These are phyloP conservation scores for Linnemannia exigua DNA, from an alignment of 192 early-diverging fungal species.

Conservation along the genomic window DNA sequence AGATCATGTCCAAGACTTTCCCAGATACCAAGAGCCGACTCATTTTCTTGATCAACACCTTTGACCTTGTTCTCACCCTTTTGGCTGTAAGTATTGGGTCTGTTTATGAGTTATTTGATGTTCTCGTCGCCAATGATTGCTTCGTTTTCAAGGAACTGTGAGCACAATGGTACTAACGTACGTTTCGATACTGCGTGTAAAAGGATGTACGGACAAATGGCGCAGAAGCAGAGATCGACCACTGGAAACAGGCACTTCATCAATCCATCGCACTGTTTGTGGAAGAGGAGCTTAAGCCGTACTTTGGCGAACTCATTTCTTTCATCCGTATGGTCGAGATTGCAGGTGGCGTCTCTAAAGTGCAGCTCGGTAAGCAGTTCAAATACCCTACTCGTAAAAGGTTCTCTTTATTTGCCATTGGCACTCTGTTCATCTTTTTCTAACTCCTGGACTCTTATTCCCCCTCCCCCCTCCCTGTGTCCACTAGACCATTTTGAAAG, in stretches of 20 bases:
- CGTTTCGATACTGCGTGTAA: not conserved
- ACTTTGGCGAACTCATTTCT: slow-evolving; percentile 85
- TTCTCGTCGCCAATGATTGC: not conserved
- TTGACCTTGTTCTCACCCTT: slow-evolving; percentile 88
- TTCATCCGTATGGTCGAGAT: slow-evolving; percentile 84
- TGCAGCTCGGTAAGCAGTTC: slow-evolving; percentile 60
- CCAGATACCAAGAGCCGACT: slow-evolving; percentile 75
- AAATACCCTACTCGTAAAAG: too few relatives aligned
- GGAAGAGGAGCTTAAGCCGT: slow-evolving; percentile 86
- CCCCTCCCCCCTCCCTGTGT: not conserved
- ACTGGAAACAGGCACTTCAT: slow-evolving; percentile 74
- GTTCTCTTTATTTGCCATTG: too few relatives aligned
- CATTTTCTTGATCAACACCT: slow-evolving; percentile 96
- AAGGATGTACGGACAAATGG: slow-evolving; percentile 67
- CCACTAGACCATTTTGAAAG: slow-evolving; percentile 70
- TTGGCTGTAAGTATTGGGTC: slow-evolving; percentile 70
- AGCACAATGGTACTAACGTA: not conserved
- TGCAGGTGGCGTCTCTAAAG: slow-evolving; percentile 69
- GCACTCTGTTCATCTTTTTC: slow-evolving; percentile 4
- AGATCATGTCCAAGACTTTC: slow-evolving; percentile 80
- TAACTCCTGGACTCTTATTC: too few relatives aligned
- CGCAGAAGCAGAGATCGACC: slow-evolving; percentile 64
- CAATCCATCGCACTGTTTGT: slow-evolving; percentile 85
- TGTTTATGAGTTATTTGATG: not conserved
- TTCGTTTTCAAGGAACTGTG: not conserved